Base-by-base conservation (phyloP, 176 grass and related monocot genomes). In the Calamus simplicifolius region DNA sequence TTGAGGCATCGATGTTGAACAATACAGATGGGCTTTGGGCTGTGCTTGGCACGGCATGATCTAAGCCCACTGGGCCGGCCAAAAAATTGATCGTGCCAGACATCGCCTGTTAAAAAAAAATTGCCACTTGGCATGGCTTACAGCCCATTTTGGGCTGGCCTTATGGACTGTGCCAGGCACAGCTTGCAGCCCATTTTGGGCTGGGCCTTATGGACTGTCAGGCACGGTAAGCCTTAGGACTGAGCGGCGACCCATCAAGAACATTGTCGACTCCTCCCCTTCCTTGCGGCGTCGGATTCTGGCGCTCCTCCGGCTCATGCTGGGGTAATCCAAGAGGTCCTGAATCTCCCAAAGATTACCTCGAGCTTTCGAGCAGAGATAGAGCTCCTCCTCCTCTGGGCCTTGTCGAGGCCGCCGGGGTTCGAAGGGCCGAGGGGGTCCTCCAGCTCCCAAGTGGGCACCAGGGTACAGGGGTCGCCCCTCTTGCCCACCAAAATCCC, bases 261-360 rank as follows among this genome's bases (percentile, higher is more conserved):
- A 23, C 17, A 13, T 18, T 18, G 18, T 55, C 52, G 29, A 56
- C 12, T 7, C 51, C 51, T 29, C 19, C 0, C 72, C 59, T 30
- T 79, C 72, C 14, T 72, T 76, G 17, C 93, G 75, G 81, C 75
- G 70, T 68, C 75, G 78, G 19, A 72, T 68, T 6, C 68, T 73
- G 4, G 64, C 53, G 53, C 72, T 48, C 31, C 25, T 56, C 16
- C 59, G 54, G 51, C 57, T 57, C 19, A 13, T 59, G 4, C 28
- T 49, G 49, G 51, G 35, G 27, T 26, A n/a, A 29, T 48, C 43
- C 63, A n/a, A 54, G 4, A 76, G 12, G 16, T 66, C 69, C 66
- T 91, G 93, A 73, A 97, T 97, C 87, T 91, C 93, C 93, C 93
- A 97, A 25, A 97, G 73, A 14, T 76, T 90, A 87, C 93, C 48